Conservation (phyloP, 2,329 filamentous ascomycete species). For the Podosphaera fusca region DNA sequence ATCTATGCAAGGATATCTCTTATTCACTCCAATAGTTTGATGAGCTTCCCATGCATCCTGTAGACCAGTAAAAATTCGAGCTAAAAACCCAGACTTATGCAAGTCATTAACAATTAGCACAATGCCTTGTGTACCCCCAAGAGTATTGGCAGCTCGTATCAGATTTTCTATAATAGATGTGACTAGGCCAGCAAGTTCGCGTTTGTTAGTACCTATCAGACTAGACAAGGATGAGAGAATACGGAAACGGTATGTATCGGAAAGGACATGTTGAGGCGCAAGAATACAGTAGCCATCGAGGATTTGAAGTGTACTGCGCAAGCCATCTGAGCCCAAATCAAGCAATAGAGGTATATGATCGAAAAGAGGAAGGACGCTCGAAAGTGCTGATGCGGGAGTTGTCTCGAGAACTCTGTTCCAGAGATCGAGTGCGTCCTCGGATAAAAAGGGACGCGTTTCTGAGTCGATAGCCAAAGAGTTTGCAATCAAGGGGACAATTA, state of each 20-base stretch:
- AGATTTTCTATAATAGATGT: conserved; percentile 40
- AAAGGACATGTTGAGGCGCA: conserved; percentile 41
- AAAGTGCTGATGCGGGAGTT: conserved; percentile 35
- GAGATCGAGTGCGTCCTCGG: conserved; percentile 79
- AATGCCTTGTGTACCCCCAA: conserved; percentile 38
- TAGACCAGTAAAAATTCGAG: conserved; percentile 39
- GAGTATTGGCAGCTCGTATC: conserved; percentile 35
- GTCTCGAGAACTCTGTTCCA: conserved; percentile 57
- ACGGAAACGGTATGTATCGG: conserved; percentile 28
- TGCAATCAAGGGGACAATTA: conserved; percentile 63
- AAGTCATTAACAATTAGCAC: conserved; percentile 42
- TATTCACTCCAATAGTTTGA: conserved; percentile 62
- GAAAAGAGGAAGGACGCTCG: conserved; percentile 38
- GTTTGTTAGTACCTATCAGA: conserved; percentile 27
- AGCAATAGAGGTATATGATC: conserved; percentile 42
- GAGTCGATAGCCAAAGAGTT: conserved; percentile 59
- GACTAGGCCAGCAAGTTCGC: conserved; percentile 34
- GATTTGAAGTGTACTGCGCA: conserved; percentile 37
- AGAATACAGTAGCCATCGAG: conserved; percentile 49
- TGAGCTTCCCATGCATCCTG: conserved; percentile 49
- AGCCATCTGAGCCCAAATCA: conserved; percentile 39
- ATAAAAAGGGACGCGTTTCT: conserved; percentile 53
- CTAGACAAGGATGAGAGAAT: conserved; percentile 26
- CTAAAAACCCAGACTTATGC: conserved; percentile 36
- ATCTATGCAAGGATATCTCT: conserved; percentile 43